Evolutionary conservation across 2,329 filamentous ascomycete genomes (phyloP).

Genomic region (Pleoardoris graminearum): DNA sequence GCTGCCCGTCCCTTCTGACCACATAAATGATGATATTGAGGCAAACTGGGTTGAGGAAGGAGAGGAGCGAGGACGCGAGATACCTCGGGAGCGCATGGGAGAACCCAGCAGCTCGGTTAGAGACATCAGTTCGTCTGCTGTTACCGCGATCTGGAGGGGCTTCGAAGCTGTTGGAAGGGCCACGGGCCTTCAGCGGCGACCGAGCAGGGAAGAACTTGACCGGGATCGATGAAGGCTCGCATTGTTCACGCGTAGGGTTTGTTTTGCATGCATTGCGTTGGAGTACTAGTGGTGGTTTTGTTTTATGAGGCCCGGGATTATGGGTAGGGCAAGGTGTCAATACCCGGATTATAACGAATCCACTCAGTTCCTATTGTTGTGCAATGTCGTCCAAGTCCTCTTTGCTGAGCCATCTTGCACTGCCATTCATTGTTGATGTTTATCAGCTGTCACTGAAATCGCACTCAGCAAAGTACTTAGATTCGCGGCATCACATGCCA

Average conservation of each 20-base stretch:
- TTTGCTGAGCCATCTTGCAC: too few relatives aligned
- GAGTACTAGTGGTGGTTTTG: conserved; percentile 5
- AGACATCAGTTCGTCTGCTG: conserved; percentile 38
- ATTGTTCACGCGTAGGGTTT: neutral
- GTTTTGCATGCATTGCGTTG: conserved; percentile 13
- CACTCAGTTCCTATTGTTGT: conserved; percentile 6
- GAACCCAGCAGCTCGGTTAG: conserved; percentile 32
- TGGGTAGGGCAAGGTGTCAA: conserved; percentile 11
- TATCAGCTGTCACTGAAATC: too few relatives aligned
- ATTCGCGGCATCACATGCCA: too few relatives aligned
- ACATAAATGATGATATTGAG: conserved; percentile 33
- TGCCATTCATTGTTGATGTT: too few relatives aligned
- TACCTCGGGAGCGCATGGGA: conserved; percentile 13
- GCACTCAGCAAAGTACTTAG: too few relatives aligned
- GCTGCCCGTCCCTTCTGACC: conserved; percentile 41
- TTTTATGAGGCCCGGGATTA: conserved; percentile 7
- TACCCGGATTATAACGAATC: conserved; percentile 8
- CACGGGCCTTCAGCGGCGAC: conserved; percentile 34
- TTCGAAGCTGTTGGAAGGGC: conserved; percentile 38
- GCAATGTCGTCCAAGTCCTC: neutral
- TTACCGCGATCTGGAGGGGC: conserved; percentile 42
- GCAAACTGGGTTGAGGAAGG: conserved; percentile 47
- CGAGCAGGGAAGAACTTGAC: conserved; percentile 38
- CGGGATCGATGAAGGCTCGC: conserved; percentile 31
- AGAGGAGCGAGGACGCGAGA: conserved; percentile 38